Conservation (phyloP, 257 asterid genomes). For the Solanum lycopersicoides region DNA sequence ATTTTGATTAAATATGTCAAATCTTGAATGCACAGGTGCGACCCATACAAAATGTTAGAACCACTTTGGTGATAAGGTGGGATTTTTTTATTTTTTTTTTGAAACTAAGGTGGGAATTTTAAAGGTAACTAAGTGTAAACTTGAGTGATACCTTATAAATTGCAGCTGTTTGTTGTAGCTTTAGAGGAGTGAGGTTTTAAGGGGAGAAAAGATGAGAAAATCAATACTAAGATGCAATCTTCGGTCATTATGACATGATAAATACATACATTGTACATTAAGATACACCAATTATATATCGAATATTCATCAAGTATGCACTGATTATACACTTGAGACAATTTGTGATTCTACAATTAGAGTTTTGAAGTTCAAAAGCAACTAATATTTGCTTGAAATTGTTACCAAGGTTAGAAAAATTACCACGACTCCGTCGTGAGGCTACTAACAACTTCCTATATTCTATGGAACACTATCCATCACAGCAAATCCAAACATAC, state of each 20-base stretch:
- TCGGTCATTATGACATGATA: background rate
- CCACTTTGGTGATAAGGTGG: background rate
- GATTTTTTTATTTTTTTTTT: background rate
- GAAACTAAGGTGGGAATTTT: background rate
- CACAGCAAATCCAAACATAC: background rate
- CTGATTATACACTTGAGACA: background rate
- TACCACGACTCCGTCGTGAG: background rate
- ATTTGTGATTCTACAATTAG: background rate
- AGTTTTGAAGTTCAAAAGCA: background rate
- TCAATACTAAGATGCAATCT: background rate
- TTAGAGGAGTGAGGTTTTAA: background rate
- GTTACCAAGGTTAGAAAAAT: background rate
- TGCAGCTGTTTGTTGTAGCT: background rate
- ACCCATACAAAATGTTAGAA: background rate
- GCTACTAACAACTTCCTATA: background rate
- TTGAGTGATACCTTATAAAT: background rate
- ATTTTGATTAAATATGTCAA: background rate
- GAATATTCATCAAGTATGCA: background rate
- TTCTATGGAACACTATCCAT: background rate
- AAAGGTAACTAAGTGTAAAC: background rate
- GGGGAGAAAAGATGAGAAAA: background rate
- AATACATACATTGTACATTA: background rate
- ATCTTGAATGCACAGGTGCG: background rate
- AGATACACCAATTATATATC: background rate
- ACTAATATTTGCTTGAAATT: background rate